These are phyloP conservation scores for Ganoderma boninense DNA, from an alignment of 1,284 basidiomycete species.

Conservation along the genomic window DNA sequence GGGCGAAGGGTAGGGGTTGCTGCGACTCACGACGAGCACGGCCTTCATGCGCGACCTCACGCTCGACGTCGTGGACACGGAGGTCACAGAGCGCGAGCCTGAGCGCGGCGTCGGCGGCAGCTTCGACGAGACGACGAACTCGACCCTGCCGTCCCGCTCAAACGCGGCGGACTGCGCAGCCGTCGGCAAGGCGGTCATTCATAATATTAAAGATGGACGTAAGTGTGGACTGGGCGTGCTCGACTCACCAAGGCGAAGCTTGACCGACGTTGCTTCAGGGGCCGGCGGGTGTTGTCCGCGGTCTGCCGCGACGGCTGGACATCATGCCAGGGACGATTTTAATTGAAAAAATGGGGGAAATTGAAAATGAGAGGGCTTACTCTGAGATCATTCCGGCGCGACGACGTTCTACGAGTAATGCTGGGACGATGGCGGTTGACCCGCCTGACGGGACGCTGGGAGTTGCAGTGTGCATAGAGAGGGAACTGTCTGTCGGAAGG, in stretches of 20 bases:
- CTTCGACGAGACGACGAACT: conserved; percentile 3
- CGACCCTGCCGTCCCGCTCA: conserved; percentile 1
- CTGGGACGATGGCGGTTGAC: background rate
- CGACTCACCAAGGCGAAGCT: conserved; percentile 9
- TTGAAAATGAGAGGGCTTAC: background rate
- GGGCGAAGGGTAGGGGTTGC: background rate
- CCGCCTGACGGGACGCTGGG: background rate
- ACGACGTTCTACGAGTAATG: background rate
- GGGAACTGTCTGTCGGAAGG: conserved; percentile 26
- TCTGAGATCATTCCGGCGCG: conserved; percentile 3
- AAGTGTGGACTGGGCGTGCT: background rate
- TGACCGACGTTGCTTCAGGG: conserved; percentile 7
- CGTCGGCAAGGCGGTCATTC: background rate
- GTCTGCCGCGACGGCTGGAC: background rate
- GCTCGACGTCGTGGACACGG: conserved; percentile 7
- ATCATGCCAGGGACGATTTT: background rate
- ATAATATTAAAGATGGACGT: no score
- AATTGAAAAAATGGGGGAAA: background rate
- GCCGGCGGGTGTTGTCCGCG: background rate
- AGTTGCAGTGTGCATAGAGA: conserved; percentile 19
- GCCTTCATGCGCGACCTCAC: conserved; percentile 8
- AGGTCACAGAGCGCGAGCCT: background rate
- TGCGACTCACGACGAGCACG: conserved; percentile 10
- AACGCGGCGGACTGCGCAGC: conserved; percentile 1
- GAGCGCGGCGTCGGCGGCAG: conserved; percentile 5